Base-by-base conservation (phyloP, 768 basidiomycete species). In the Leccinum variicolor region DNA sequence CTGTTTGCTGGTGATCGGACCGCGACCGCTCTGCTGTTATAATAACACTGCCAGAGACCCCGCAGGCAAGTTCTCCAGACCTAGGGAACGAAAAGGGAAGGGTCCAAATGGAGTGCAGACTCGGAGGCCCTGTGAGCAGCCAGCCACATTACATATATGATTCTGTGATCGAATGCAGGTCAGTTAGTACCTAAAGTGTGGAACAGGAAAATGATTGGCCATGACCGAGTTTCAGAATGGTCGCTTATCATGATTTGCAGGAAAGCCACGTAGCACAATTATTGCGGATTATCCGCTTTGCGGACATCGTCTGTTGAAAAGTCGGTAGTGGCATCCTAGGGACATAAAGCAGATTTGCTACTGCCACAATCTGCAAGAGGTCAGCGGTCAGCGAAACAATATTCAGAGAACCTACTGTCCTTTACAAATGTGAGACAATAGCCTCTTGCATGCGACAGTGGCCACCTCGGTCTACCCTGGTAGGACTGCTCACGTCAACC, bases 231-330 rank as follows among this genome's bases (percentile, higher is more conserved):
- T 45, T 45, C 43, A 45, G 43, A 14, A 13, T 3, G 43, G 13
- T 4, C 21, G 43, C 96, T 39, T n/a, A 39, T 39, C 39, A 39
- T n/a, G 39, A 17, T 17, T 17, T 17, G 7, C 36, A 39, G 17
- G 36, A 39, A n/a, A 39, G 17, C 39, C 39, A 39, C 39, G 39
- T 39, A 39, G 39, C 9, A 4, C 39, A 39, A n/a, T 39, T 1
- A 0, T n/a, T 7, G 39, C 39, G 33, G 2, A 33, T 33, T 17
- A 39, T 39, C 39, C 4, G 39, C 39, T 17, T 39, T 39, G 39
- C 39, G 17, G n/a, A n/a, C 4, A 39, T 39, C 17, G 8, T 2
- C 6, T 15, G 7, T 36, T 14, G 15, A 3, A 6, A 36, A 36
- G 15, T 36, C 8, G 31, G 31, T 14, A n/a, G 36, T n/a, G 17